Percentiles rank a stretch among this genome's conserved stretches.
Conservation (phyloP, 208 protist species). For the Leptomonas seymouri region DNA sequence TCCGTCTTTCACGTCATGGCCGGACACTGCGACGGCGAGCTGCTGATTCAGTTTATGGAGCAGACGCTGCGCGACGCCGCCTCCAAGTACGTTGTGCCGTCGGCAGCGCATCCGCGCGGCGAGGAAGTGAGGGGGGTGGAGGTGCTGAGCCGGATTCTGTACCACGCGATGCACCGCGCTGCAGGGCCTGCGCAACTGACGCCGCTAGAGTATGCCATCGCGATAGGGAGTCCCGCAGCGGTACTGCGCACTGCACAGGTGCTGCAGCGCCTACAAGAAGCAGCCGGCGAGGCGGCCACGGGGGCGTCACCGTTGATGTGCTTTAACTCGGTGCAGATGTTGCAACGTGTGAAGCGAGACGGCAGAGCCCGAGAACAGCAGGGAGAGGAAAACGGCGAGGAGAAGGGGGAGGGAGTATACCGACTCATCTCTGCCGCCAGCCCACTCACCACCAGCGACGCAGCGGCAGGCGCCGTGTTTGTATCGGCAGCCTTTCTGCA, state of each 20-base stretch:
- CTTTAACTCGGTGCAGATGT: slow-evolving; percentile 11
- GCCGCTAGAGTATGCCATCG: slow-evolving; percentile 72
- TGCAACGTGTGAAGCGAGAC: background rate
- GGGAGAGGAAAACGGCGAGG: background rate
- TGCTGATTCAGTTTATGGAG: slow-evolving; percentile 56
- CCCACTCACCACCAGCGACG: background rate
- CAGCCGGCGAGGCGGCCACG: slow-evolving; percentile 11
- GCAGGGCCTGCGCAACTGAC: slow-evolving; percentile 57
- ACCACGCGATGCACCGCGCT: slow-evolving; percentile 42
- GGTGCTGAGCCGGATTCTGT: slow-evolving; percentile 40
- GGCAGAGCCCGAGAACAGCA: background rate
- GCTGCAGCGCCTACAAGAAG: slow-evolving; percentile 51
- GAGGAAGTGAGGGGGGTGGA: slow-evolving; percentile 19
- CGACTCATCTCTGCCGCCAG: background rate
- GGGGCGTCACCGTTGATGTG: background rate
- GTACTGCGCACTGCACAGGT: slow-evolving; percentile 64
- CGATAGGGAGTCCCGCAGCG: slow-evolving; percentile 52
- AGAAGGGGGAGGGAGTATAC: background rate
- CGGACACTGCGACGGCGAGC: slow-evolving; percentile 42
- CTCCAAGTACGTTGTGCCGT: slow-evolving; percentile 7
- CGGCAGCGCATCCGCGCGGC: background rate
- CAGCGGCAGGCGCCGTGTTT: slow-evolving; percentile 11
- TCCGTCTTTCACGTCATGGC: slow-evolving; percentile 48
- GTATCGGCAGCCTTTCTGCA: slow-evolving; percentile 51
- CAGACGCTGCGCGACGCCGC: slow-evolving; percentile 27